Evolutionary conservation across 2,329 filamentous ascomycete species (phyloP), one percentile per base, ranked within the genome.

Genomic region (Dactylonectria estremocensis): DNA sequence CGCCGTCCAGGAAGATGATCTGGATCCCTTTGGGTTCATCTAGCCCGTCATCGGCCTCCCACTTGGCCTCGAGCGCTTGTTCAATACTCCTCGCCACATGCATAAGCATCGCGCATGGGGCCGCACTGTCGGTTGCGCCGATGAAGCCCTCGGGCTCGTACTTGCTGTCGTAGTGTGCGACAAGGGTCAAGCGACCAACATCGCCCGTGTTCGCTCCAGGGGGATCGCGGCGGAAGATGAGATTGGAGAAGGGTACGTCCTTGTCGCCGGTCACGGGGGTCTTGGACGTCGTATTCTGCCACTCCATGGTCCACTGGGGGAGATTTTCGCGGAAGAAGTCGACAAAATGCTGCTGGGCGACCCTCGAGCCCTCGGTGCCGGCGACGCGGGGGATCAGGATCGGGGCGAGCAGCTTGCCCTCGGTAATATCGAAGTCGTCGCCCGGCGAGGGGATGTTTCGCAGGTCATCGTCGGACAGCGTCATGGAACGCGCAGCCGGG

Each of bases 91-190:
- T 87, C 69, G 95, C 93, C 13, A 92, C 90, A 79, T 97, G 93
- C 89, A 99, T 88, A 66, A 99, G 86, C 87, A 98, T 95, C 0
- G 96, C 96, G 80, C 95, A 98, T 10, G 96, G 95, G 18, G 93
- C 96, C 1, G 96, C 96, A 75, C 94, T 97, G 78, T 99, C 96
- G 14, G 90, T 97, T 0, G 95, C 96, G 0, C 96, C 96, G 66
- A 99, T 93, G 79, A 99, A 99, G 1, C 95, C 95, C 68, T 91
- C 83, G 0, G 95, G 95, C 28, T 85, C 85, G 65, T 92, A 87
- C 81, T 97, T 93, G 78, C 91, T 95, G 76, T 99, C 96, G 79
- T 97, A 98, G 79, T 99, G 96, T 46, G 96, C 96, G 7, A 95
- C 96, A 61, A 99, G 86, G 14, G 94, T 95, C 77, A 98, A 83